Conservation (phyloP, 2,329 filamentous ascomycete species). For the Phialophora macrospora region DNA sequence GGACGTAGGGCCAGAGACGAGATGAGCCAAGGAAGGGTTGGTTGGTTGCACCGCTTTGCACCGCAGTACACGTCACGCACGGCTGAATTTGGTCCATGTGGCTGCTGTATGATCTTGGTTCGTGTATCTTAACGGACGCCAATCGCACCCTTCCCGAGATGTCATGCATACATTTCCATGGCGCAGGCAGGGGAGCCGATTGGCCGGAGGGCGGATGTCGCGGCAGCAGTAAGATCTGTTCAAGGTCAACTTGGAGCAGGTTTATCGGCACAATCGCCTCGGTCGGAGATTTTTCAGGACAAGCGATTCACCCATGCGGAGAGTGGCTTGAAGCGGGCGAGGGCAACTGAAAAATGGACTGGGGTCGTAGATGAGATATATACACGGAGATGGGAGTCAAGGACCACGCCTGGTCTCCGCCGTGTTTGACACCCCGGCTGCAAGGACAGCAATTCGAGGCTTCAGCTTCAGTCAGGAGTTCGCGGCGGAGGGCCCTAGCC, state of each 20-base stretch:
- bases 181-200: constrained; percentile 26
- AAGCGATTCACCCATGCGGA: background rate
- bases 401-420: background rate
- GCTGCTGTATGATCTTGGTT: background rate
- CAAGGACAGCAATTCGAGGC: background rate
- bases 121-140: constrained; percentile 5
- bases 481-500: background rate
- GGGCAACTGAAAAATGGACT: background rate
- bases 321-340: background rate
- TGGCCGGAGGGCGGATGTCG: constrained; percentile 1
- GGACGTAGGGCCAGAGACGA: background rate
- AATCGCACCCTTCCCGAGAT: constrained; percentile 9
- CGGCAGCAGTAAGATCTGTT: background rate
- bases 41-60: background rate
- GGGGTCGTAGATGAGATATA: constrained; percentile 1
- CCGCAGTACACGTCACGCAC: background rate
- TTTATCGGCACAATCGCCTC: background rate
- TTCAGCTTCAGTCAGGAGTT: constrained; percentile 3
- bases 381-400: background rate
- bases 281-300: background rate
- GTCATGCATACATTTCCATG: constrained; percentile 17
- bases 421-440: constrained; percentile 3
- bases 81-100: constrained; percentile 21
- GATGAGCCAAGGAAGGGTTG: background rate
- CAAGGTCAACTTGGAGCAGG: background rate